These are phyloP conservation scores for Omphalotus olearius DNA, from an alignment of 1,284 basidiomycete species.

Conservation along the genomic window DNA sequence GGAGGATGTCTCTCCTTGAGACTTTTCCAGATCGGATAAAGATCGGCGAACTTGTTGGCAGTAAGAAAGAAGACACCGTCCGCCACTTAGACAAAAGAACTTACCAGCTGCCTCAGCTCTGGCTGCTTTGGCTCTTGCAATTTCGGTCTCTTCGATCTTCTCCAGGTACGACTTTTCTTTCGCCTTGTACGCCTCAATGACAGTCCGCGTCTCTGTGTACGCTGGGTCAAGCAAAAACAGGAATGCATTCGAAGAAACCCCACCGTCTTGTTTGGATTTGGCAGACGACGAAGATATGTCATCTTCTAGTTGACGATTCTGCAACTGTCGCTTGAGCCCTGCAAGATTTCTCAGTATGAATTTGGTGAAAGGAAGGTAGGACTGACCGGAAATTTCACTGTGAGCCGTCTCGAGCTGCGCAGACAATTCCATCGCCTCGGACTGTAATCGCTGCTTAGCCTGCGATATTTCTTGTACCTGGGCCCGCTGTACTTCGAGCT, in stretches of 20 bases:
- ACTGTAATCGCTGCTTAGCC: constrained; percentile 53
- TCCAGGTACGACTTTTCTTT: constrained; percentile 60
- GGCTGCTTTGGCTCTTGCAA: constrained; percentile 60
- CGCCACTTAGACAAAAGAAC: constrained; percentile 14
- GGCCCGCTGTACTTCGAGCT: constrained; percentile 58
- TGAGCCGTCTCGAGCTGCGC: constrained; percentile 56
- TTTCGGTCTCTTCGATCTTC: constrained; percentile 67
- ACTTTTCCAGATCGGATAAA: constrained; percentile 61
- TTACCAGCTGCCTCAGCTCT: constrained; percentile 63
- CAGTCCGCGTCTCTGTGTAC: constrained; percentile 54
- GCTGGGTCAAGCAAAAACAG: neutral
- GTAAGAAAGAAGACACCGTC: constrained; percentile 12
- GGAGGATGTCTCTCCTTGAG: constrained; percentile 44
- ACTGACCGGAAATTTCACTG: constrained; percentile 56
- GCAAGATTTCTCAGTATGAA: neutral
- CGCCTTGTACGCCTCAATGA: constrained; percentile 60
- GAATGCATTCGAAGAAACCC: constrained; percentile 9
- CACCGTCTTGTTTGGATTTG: constrained; percentile 57
- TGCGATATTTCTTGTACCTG: constrained; percentile 57
- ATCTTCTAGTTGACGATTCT: constrained; percentile 61
- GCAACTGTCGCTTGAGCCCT: constrained; percentile 60
- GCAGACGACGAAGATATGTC: constrained; percentile 59
- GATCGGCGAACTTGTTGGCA: constrained; percentile 48
- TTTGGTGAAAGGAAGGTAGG: neutral
- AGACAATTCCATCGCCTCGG: constrained; percentile 51